These are phyloP conservation scores for Candida takata DNA, from an alignment of 805 yeast genomes.

Conservation along the genomic window DNA sequence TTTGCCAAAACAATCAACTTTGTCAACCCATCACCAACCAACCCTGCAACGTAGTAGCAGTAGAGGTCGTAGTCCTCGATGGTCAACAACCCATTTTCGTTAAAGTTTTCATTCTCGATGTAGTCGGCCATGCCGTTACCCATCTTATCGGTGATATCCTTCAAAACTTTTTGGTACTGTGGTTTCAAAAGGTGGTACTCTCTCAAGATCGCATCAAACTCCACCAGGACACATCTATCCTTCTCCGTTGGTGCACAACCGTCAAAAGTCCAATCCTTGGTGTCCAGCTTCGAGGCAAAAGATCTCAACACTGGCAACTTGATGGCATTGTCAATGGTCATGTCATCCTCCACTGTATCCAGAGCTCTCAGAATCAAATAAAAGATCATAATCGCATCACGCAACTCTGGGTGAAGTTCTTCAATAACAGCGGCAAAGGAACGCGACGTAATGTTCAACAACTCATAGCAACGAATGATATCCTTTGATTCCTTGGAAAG, in stretches of 20 bases:
- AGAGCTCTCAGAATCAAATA: slow-evolving; percentile 83
- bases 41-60: slow-evolving; percentile 96
- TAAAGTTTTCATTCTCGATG: slow-evolving; percentile 68
- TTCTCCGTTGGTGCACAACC: slow-evolving; percentile 71
- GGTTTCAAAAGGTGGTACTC: slow-evolving; percentile 72
- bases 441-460: slow-evolving; percentile 69
- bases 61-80: slow-evolving; percentile 79
- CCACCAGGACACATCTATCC: slow-evolving; percentile 75
- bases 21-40: slow-evolving; percentile 95
- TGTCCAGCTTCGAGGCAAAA: slow-evolving; percentile 57
- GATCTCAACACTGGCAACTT: slow-evolving; percentile 69
- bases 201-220: slow-evolving; percentile 60
- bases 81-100: slow-evolving; percentile 71
- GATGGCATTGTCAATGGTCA: slow-evolving; percentile 64
- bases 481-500: slow-evolving; percentile 32
- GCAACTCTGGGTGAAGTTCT: slow-evolving; percentile 85
- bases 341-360: slow-evolving; percentile 95
- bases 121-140: slow-evolving; percentile 98
- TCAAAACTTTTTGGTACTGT: slow-evolving; percentile 70
- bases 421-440: slow-evolving; percentile 91
- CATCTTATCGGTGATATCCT: slow-evolving; percentile 76
- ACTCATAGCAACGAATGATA: slow-evolving; percentile 56
- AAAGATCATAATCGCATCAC: slow-evolving; percentile 76
- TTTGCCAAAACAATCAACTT: slow-evolving; percentile 69
- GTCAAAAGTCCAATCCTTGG: slow-evolving; percentile 73